phyloP scores from a whole-genome alignment of 2,329 filamentous ascomycete genomes.

The Sarocladium strictum region DNA sequence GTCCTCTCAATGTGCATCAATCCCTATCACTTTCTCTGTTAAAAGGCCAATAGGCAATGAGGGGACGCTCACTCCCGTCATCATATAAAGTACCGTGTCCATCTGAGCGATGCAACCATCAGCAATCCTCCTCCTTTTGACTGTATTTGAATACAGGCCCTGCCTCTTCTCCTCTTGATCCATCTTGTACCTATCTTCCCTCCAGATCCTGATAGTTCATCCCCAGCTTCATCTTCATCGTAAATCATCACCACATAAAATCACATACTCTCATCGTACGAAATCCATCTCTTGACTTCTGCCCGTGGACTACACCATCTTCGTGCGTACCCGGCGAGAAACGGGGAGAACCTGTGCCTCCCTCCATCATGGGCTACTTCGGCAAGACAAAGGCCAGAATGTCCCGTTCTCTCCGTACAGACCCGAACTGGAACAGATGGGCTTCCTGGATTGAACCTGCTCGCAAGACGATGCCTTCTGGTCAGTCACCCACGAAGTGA shows the following conservation, averaged over 20 bases:
- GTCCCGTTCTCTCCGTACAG: slow-evolving; percentile 17
- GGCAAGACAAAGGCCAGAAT: slow-evolving; percentile 14
- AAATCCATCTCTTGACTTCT: not conserved
- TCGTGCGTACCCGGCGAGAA: not conserved
- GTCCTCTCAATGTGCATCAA: not conserved
- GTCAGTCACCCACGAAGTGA: not conserved
- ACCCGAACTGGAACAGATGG: slow-evolving; percentile 21
- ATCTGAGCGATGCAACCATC: slow-evolving; percentile 7
- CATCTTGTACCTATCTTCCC: not conserved
- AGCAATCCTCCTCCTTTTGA: not conserved
- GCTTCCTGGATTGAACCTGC: slow-evolving; percentile 19
- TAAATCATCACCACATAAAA: not conserved
- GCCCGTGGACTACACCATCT: not conserved
- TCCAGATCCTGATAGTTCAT: not conserved
- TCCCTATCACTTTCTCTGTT: not conserved
- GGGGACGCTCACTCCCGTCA: slow-evolving; percentile 1
- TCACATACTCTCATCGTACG: not conserved
- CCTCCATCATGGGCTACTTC: slow-evolving; percentile 5
- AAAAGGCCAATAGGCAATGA: slow-evolving; percentile 1
- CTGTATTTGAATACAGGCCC: slow-evolving; percentile 3
- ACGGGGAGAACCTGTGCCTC: not conserved
- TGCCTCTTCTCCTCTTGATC: not conserved
- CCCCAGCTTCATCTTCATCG: not conserved
- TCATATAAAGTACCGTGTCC: not conserved
- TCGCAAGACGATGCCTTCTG: slow-evolving; percentile 20